Evolutionary conservation across 192 early-diverging fungal genomes (phyloP), one percentile per base, ranked within the genome.

Genomic region (Chytriomyces sp.): DNA sequence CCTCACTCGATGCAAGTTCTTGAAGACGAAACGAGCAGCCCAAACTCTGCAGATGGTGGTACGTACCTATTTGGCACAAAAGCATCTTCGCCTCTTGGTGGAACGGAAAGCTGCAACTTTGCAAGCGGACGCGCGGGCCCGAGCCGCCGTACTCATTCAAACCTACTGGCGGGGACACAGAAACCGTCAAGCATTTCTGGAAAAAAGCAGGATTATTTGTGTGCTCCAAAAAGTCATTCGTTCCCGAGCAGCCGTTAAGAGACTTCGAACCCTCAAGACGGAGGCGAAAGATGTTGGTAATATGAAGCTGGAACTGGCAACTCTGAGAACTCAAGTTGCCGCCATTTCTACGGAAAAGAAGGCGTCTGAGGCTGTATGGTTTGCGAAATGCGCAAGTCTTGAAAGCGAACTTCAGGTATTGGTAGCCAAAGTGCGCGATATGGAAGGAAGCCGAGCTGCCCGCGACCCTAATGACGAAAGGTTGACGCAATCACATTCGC

Each of bases 231-330:
- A 17, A n/a, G 7, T 7, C 22, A 31, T 59, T 39, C 68, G 68
- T 8, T 19, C 25, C 25, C 25, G 5, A 14, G 28, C 31, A 5
- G 68, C 68, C 22, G 54, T 68, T 53, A 68, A 38, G 1, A 25
- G 5, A 19, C n/a, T 8, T 30, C 32, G n/a, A 68, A n/a, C 22
- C 12, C 49, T 68, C 7, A 55, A 33, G 33, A 17, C 25, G 22
- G 96, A 99, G 39, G 90, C 90, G 30, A 81, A 90, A 61, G 92
- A 91, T 60, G 91, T 92, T 10, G 88, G 84, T 74, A 89, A 89
- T 78, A 77, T 98, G 3, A 95, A 98, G 77, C 89, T 86, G 80
- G 96, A 94, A 82, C 92, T 98, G 52, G 87, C 96, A 72, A 91
- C 92, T 71, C 85, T 98, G 62, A 22, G 17, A 14, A 22, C 44